phyloP scores from a whole-genome alignment of 2,329 filamentous ascomycete species.

The Didymellaceae sp. region DNA sequence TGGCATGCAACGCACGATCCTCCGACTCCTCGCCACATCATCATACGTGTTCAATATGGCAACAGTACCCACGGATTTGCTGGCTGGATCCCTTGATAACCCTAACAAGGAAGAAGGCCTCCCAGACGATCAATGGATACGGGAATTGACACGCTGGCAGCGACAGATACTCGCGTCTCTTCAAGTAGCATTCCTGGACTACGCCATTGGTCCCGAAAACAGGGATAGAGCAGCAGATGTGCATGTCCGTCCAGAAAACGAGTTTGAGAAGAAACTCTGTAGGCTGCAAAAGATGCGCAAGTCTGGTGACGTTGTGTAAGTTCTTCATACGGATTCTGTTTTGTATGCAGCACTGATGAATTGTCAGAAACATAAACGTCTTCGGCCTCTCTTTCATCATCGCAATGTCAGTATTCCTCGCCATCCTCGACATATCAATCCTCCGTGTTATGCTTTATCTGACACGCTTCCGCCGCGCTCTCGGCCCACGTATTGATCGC shows the following conservation, averaged over 20 bases:
- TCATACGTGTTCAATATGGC: constrained; percentile 11
- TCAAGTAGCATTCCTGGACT: constrained; percentile 22
- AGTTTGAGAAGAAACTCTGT: constrained; percentile 25
- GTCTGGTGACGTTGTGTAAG: constrained; percentile 28
- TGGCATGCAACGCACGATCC: constrained; percentile 17
- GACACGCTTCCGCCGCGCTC: constrained; percentile 16
- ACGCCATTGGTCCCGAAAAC: constrained; percentile 18
- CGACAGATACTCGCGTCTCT: constrained; percentile 18
- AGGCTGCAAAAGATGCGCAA: constrained; percentile 24
- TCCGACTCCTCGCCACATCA: constrained; percentile 6
- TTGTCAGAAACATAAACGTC: constrained; percentile 29
- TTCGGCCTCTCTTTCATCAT: constrained; percentile 29
- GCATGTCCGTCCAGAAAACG: not conserved
- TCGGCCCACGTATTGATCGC: constrained; percentile 30
- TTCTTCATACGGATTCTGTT: too few relatives aligned
- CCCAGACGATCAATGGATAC: constrained; percentile 28
- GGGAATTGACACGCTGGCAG: constrained; percentile 29
- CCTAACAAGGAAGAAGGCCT: constrained; percentile 5
- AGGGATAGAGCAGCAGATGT: constrained; percentile 3
- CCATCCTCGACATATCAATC: constrained; percentile 20
- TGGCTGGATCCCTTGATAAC: constrained; percentile 3
- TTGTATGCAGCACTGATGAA: too few relatives aligned
- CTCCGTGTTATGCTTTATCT: constrained; percentile 29
- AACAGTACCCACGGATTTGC: not conserved
- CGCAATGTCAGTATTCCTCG: constrained; percentile 19